These are phyloP conservation scores for Thymus mandschuricus DNA, from an alignment of 257 asterid species.

Conservation along the genomic window DNA sequence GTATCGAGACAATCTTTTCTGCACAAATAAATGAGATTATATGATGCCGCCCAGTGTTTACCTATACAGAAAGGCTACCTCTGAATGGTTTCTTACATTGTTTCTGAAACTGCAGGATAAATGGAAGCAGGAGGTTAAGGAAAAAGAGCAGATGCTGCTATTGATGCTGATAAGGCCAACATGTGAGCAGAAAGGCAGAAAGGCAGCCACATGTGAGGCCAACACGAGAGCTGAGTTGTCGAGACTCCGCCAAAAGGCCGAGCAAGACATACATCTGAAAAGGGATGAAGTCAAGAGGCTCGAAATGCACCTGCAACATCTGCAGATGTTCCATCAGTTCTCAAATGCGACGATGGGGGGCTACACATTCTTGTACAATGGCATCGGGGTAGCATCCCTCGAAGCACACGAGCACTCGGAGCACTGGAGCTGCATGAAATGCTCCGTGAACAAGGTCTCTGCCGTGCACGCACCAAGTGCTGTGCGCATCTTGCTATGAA, in stretches of 20 bases:
- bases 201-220: neutral
- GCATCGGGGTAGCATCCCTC: neutral
- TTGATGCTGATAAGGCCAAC: neutral
- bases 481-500: neutral
- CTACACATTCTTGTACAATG: neutral
- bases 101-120: neutral
- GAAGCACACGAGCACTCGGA: neutral
- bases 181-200: neutral
- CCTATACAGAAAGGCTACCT: too few species aligned
- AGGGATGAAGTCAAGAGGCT: neutral
- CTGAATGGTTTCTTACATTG: neutral
- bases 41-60: too few species aligned
- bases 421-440: constrained; percentile 13
- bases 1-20: too few species aligned
- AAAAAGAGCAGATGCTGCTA: neutral
- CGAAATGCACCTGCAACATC: neutral
- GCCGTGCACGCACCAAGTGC: constrained; percentile 19
- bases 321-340: neutral
- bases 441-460: neutral
- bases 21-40: too few species aligned
- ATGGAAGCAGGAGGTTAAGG: neutral
- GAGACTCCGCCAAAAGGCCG: neutral
- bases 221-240: neutral
- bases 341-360: constrained; percentile 6
- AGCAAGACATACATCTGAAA: neutral